Base-by-base conservation (phyloP, 768 basidiomycete species). In the Coprinopsis cinerea region DNA sequence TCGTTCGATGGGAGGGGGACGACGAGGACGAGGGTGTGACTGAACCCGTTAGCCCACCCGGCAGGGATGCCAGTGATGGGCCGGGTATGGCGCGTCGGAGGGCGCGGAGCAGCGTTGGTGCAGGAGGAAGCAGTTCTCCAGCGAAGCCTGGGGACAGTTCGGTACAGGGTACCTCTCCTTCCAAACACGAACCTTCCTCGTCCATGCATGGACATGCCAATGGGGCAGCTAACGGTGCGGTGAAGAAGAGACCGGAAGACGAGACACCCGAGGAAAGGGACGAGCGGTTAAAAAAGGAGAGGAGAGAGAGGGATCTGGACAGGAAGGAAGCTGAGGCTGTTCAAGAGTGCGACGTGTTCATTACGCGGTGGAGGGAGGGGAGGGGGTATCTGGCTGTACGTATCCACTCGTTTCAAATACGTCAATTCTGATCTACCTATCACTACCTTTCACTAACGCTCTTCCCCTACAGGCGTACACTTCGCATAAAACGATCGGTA, bases 331-430 rank as follows among this genome's bases (percentile, higher is more conserved):
- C 66, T 1, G 69, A 70, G 20, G 59, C 52, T 4, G 68, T 82
- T 0, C 65, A 64, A 0, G 67, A 74, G 18, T 81, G 78, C n/a
- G 90, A 94, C 62, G 71, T 92, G 0, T 73, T 85, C n/a, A 69
- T 96, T 14, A 82, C 86, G 10, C 69, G 79, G 51, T 84, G 76
- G 64, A 67, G 92, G 28, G 71, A 73, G 51, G 92, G 92, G 2
- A 66, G 68, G 48, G 79, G 82, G 1, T 95, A 86, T 64, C n/a
- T n/a, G n/a, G n/a, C n/a, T n/a, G n/a, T n/a, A n/a, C n/a, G n/a
- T n/a, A n/a, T n/a, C n/a, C n/a, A n/a, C n/a, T n/a, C n/a, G n/a
- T n/a, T n/a, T n/a, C n/a, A n/a, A n/a, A n/a, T n/a, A n/a, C n/a
- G n/a, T n/a, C n/a, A n/a, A n/a, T n/a, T n/a, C n/a, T n/a, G n/a